Percentiles rank a stretch among this genome's conserved stretches.
Evolutionary conservation across 2,329 filamentous ascomycete genomes (phyloP).

Genomic region (Domatiomyces globalis): DNA sequence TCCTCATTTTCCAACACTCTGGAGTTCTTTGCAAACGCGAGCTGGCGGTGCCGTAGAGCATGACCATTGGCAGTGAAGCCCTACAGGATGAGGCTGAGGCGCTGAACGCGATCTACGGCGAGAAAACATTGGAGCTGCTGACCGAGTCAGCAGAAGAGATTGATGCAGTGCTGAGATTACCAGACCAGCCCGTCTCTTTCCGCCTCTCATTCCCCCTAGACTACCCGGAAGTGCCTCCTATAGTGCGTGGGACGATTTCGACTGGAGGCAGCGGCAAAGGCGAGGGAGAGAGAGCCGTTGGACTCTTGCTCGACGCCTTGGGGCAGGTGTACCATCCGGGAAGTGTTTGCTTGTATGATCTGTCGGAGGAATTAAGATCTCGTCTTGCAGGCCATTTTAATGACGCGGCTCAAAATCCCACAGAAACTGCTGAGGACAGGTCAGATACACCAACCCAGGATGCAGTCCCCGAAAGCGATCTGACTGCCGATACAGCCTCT

Average conservation of each 20-base stretch:
- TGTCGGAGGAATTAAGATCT: conserved; percentile 57
- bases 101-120: conserved; percentile 47
- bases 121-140: conserved; percentile 13
- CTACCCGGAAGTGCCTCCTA: conserved; percentile 64
- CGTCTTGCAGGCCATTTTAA: not conserved
- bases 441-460: conserved; percentile 9
- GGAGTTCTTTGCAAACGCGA: not conserved
- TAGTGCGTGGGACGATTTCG: conserved; percentile 63
- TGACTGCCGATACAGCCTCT: conserved; percentile 20
- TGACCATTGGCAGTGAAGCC: conserved; percentile 22
- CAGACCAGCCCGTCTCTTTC: conserved; percentile 38
- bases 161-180: conserved; percentile 54
- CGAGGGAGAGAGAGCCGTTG: conserved; percentile 56
- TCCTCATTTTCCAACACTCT: not conserved
- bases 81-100: conserved; percentile 35
- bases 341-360: conserved; percentile 74
- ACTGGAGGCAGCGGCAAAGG: conserved; percentile 57
- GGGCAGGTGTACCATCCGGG: conserved; percentile 55
- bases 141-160: conserved; percentile 11
- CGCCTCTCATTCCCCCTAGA: conserved; percentile 52
- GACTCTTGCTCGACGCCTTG: conserved; percentile 53
- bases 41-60: not conserved
- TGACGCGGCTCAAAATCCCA: conserved; percentile 13
- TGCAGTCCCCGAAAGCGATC: conserved; percentile 1
- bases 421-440: conserved; percentile 14